Percentiles rank a stretch among this genome's conserved stretches.
These are phyloP conservation scores for Hygrophorus pudorinus DNA, from an alignment of 768 basidiomycete species.

Conservation along the genomic window DNA sequence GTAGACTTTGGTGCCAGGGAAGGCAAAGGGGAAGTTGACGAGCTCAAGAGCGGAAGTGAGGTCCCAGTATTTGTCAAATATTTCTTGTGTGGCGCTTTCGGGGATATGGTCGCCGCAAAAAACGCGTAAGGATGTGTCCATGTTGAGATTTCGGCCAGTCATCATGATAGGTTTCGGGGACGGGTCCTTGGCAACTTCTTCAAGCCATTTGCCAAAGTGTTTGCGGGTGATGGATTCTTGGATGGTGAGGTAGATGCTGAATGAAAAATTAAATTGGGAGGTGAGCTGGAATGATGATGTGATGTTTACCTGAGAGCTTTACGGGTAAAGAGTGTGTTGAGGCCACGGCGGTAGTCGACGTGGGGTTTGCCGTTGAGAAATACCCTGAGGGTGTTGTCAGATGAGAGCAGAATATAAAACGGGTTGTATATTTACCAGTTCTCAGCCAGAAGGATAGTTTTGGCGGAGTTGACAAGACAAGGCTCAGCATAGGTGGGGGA, in stretches of 20 bases:
- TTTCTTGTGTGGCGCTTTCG: constrained; percentile 65
- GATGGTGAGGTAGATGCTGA: constrained; percentile 71
- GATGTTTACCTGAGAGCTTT: constrained; percentile 73
- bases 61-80: constrained; percentile 91
- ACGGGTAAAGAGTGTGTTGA: constrained; percentile 90
- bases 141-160: constrained; percentile 88
- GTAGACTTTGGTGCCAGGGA: constrained; percentile 96
- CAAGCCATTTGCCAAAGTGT: constrained; percentile 69
- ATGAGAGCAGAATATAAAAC: background rate
- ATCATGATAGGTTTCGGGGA: constrained; percentile 68
- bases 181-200: constrained; percentile 36
- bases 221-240: constrained; percentile 78
- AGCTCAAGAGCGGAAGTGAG: constrained; percentile 94
- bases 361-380: constrained; percentile 92
- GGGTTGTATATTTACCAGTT: constrained; percentile 55
- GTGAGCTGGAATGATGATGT: constrained; percentile 5
- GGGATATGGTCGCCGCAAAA: constrained; percentile 92
- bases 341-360: constrained; percentile 83
- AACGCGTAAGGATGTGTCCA: constrained; percentile 93
- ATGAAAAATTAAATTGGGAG: constrained; percentile 1
- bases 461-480: constrained; percentile 87
- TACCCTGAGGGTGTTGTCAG: constrained; percentile 49
- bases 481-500: constrained; percentile 90
- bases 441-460: constrained; percentile 70
- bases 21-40: constrained; percentile 94